Evolutionary conservation across 352 stramenopile genomes (phyloP).

Genomic region (Aphanomyces cochlioides): DNA sequence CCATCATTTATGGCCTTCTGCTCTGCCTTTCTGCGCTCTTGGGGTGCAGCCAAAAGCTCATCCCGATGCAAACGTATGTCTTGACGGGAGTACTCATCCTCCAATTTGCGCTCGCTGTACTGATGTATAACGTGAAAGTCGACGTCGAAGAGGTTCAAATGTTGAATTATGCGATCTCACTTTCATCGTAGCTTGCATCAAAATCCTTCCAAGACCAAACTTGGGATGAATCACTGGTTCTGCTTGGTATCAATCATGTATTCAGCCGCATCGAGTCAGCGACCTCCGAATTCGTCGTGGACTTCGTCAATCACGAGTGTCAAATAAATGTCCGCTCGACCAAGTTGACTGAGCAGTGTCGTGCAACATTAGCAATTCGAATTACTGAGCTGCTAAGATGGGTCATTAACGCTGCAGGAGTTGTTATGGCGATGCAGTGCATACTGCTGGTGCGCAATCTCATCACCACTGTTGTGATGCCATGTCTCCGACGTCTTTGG

Average conservation of each 20-base stretch:
- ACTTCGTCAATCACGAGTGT: slow-evolving; percentile 20
- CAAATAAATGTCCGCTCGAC: background rate
- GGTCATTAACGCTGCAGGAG: slow-evolving; percentile 32
- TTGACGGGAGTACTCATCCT: background rate
- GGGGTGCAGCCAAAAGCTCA: slow-evolving; percentile 1
- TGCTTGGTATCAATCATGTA: background rate
- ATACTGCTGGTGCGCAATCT: slow-evolving; percentile 22
- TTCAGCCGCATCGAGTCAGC: background rate
- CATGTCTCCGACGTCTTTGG: background rate
- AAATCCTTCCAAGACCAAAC: background rate
- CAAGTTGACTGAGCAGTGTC: slow-evolving; percentile 3
- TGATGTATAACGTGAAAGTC: background rate
- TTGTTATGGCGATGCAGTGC: background rate
- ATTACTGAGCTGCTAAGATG: slow-evolving; percentile 9
- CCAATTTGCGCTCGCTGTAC: background rate
- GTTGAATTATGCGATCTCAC: background rate
- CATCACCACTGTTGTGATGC: background rate
- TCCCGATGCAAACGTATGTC: background rate
- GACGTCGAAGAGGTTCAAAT: background rate
- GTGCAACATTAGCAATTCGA: background rate
- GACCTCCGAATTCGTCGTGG: background rate
- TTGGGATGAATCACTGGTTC: slow-evolving; percentile 10
- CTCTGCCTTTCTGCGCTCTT: background rate
- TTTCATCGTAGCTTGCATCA: background rate
- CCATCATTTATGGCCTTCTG: slow-evolving; percentile 9